phyloP scores from a whole-genome alignment of 306 rosid species.

The Pachyrhizus erosus region DNA sequence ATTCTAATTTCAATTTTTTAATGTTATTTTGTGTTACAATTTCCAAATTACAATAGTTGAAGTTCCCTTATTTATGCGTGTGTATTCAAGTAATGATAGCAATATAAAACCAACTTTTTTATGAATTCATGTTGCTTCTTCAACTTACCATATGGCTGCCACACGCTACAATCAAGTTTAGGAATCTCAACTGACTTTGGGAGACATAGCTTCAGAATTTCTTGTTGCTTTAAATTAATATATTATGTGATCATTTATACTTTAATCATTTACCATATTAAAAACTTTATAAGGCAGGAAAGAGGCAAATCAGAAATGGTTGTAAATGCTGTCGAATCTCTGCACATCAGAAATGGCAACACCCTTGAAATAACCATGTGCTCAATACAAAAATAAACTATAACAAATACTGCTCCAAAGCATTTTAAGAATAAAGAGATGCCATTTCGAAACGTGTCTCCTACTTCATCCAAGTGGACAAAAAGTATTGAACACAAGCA shows the following conservation, averaged over 20 bases:
- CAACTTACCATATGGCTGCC: conserved; percentile 22
- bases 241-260: background rate
- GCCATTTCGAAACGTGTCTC: background rate
- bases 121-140: conserved; percentile 6
- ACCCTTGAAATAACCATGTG: conserved; percentile 2
- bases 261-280: background rate
- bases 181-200: conserved; percentile 17
- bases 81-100: background rate
- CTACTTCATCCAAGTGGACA: background rate
- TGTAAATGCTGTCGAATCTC: too few species aligned
- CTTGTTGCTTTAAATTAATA: background rate
- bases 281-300: background rate
- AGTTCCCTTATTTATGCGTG: conserved; percentile 4
- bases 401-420: background rate
- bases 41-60: conserved; percentile 12
- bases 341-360: too few species aligned
- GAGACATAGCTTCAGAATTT: background rate
- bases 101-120: background rate
- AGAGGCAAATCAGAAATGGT: too few species aligned
- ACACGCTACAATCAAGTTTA: background rate
- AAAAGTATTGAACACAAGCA: background rate
- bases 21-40: conserved; percentile 13
- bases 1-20: conserved; percentile 32
- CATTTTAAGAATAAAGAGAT: background rate
- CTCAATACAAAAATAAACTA: background rate